phyloP scores from a whole-genome alignment of 129 eudicot genomes.

The Chrysanthemum lavandulifolium region DNA sequence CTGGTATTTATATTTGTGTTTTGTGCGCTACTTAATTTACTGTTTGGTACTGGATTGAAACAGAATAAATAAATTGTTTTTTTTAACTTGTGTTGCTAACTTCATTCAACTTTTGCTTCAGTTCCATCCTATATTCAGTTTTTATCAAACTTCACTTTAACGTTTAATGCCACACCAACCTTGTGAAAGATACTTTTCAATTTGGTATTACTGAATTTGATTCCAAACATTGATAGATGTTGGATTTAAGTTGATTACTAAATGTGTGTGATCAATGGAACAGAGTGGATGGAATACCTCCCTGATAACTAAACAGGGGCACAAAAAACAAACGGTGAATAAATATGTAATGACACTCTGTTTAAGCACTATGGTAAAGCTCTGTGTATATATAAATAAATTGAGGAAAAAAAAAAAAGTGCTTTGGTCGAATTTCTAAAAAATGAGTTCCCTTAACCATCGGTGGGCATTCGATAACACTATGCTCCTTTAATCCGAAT shows the following conservation, averaged over 20 bases:
- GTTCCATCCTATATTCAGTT: too few species aligned
- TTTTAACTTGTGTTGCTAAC: too few species aligned
- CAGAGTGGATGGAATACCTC: not conserved
- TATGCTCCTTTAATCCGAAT: slow-evolving; percentile 16
- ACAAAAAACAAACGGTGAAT: not conserved
- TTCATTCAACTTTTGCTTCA: too few species aligned
- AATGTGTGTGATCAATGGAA: not conserved
- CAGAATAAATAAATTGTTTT: too few species aligned
- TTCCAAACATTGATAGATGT: not conserved
- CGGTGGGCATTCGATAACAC: not conserved
- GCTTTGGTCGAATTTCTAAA: not conserved
- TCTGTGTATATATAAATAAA: slow-evolving; percentile 12
- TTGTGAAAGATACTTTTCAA: too few species aligned
- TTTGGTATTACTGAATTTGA: not conserved
- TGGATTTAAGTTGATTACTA: not conserved
- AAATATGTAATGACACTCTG: not conserved
- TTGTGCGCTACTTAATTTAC: too few species aligned
- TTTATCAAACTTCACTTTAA: too few species aligned
- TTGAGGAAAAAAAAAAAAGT: slow-evolving; percentile 2
- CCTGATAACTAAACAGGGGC: not conserved
- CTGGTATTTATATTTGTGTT: too few species aligned
- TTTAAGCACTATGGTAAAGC: slow-evolving; percentile 2
- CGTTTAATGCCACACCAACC: too few species aligned
- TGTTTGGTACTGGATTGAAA: too few species aligned
- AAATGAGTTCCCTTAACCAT: not conserved